Base-by-base conservation (phyloP, 257 asterid species). In the Petunia axillaris region DNA sequence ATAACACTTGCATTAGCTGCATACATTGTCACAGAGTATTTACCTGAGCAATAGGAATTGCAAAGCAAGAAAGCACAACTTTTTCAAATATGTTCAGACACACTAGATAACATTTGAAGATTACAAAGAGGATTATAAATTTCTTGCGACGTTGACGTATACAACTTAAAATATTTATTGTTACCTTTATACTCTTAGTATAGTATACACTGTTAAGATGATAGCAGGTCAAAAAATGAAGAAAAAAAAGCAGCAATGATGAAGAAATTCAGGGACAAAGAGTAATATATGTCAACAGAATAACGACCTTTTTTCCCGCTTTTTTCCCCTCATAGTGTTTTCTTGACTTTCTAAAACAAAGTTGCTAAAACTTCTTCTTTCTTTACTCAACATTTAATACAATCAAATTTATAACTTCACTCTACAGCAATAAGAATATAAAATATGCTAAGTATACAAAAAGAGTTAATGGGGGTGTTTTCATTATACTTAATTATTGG, bases 341-440 rank as follows among this genome's bases (percentile, higher is more conserved):
- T 75, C 82, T 87, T 85, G 88, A 86, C 89, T 87, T 90, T 79
- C 75, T 76, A 78, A 79, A 85, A 80, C 88, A 83, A 86, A 88
- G 82, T 83, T 71, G 62, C 73, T 83, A 74, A 78, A 70, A 82
- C 80, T 44, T 76, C 48, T 83, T 84, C 91, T 77, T 65, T 60
- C 79, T 85, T 87, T 80, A 43, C 48, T 5, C 38, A 50, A 40
- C 48, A 14, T 53, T 54, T 15, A 14, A 13, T 16, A 13, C n/a
- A 36, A 7, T 40, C 83, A 81, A 84, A 75, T 66, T 75, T 79
- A 77, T 74, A 80, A 64, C 78, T 79, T 55, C 46, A 36, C n/a
- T 4, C 63, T 35, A 52, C 75, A 77, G 73, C 81, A 77, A 59
- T 48, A 60, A 41, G 62, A 73, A 73, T 40, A 41, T 57, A 84